Evolutionary conservation across 1,139 yeast genomes (phyloP), one percentile per base, ranked within the genome.

Genomic region (Pichia sp.): DNA sequence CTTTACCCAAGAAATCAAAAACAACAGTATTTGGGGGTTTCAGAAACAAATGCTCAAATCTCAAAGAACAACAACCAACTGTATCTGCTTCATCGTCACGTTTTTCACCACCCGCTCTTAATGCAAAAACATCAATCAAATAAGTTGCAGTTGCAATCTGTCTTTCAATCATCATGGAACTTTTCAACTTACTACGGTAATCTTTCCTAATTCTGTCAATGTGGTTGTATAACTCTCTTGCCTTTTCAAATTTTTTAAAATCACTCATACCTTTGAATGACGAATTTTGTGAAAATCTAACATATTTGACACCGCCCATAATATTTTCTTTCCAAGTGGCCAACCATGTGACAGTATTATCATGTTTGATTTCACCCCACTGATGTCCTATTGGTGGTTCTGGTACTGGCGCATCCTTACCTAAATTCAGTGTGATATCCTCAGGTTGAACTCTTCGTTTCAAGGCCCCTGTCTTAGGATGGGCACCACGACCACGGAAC

Each of bases 41-140:
- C 49, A 90, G 70, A 1, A 94, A 83, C 40, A 90, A 76, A 64
- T 90, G 97, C 61, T 90, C 97, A 57, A 70, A 90, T 56, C 97
- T 70, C 53, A 90, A 72, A 1, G 97, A 90, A 66, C 97, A 90
- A 66, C 98, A 90, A 39, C 98, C 98, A 39, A 90, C 98, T 2
- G 98, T 90, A 62, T 92, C 98, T 3, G 97, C 97, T 61, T 90
- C 97, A 57, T 92, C 97, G 8, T 90, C 97, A 23, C 94, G 86
- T 63, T 90, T 90, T 65, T 92, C 97, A 56, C 97, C 97, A 61
- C 97, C 97, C 0, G 97, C 97, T 83, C 97, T 85, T 52, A 92
- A 73, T 0, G 97, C 97, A 60, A 88, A 82, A n/a, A 82, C 79
- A 68, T 92, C 98, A 60, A 92, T 90, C 44, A 92, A 73, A 62